Conservation (phyloP, 2,329 filamentous ascomycete species). For the Diplodia mutila region DNA sequence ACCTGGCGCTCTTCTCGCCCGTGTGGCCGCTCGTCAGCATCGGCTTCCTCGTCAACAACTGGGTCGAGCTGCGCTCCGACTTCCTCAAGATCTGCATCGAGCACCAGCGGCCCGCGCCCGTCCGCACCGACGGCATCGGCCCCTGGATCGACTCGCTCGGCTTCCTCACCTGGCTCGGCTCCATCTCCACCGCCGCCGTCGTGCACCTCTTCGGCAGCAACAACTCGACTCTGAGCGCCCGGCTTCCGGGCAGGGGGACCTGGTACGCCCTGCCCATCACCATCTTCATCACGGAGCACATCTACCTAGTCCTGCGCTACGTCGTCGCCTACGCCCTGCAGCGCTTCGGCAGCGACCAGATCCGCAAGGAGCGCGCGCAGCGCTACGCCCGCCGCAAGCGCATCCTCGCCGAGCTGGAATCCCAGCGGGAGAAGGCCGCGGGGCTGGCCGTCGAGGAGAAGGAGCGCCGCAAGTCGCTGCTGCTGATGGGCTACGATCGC, state of each 20-base stretch:
- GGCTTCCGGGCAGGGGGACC: constrained; percentile 27
- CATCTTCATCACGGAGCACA: constrained; percentile 39
- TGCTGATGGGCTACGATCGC: constrained; percentile 37
- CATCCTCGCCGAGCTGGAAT: constrained; percentile 35
- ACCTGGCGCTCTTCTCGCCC: constrained; percentile 40
- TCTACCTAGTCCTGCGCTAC: constrained; percentile 38
- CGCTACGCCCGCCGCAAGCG: constrained; percentile 36
- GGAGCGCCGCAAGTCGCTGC: constrained; percentile 38
- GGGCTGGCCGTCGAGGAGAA: constrained; percentile 32
- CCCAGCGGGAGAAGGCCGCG: constrained; percentile 27
- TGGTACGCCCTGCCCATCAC: constrained; percentile 39
- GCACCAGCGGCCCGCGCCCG: constrained; percentile 36
- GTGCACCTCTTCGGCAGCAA: constrained; percentile 35
- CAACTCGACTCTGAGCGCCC: constrained; percentile 3
- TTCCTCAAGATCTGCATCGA: constrained; percentile 41
- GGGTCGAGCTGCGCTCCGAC: constrained; percentile 41
- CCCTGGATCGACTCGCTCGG: constrained; percentile 40
- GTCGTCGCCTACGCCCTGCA: constrained; percentile 35
- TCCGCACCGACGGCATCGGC: constrained; percentile 39
- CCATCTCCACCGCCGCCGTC: constrained; percentile 38
- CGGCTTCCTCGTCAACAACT: constrained; percentile 43
- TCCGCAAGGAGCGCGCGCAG: constrained; percentile 33
- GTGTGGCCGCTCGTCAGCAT: constrained; percentile 42
- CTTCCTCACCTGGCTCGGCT: constrained; percentile 40
- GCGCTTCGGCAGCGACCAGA: constrained; percentile 38